Evolutionary conservation across 306 rosid genomes (phyloP), one percentile per base, ranked within the genome.

Genomic region (Vicia faba): DNA sequence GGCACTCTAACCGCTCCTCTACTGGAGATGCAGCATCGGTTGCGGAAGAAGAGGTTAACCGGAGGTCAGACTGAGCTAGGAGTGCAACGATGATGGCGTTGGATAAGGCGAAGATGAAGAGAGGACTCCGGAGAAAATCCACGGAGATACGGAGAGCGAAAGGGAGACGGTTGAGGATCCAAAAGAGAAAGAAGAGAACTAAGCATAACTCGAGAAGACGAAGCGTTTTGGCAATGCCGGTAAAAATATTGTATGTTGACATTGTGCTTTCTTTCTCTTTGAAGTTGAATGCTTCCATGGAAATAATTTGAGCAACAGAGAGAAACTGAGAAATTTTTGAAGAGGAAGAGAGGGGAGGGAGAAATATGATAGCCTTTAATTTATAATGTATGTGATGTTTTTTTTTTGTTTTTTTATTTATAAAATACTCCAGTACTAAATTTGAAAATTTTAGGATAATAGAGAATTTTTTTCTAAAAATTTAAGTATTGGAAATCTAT

Each of bases 1-100:
- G 80, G 58, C 33, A 85, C 60, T 7, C 38, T 7, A 33, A 33
- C 38, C 38, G 38, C 66, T 73, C 86, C 0, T 25, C 23, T 46
- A 4, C 69, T 3, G 10, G 31, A 23, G 23, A 4, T 14, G 38
- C 11, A n/a, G 57, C 33, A 26, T 69, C 49, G 13, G 29, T 28
- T 3, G 4, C 20, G 53, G 49, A 3, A 5, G 41, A 8, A 5
- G 41, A 8, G 7, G 65, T 9, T 80, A 49, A 50, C 23, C 55
- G 63, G 25, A 77, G 69, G 35, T 20, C 53, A 59, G 89, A 86
- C 4, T 87, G 87, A 68, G 81, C 80, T 15, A 87, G 5, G 11
- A 89, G 83, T 5, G 96, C 68, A 57, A 71, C 80, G 56, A 89
- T 81, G 73, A 92, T 87, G 65, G 78, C 86, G 81, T 92, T 83